These are phyloP conservation scores for Vigna trinervia DNA, from an alignment of 306 rosid genomes.

Conservation along the genomic window DNA sequence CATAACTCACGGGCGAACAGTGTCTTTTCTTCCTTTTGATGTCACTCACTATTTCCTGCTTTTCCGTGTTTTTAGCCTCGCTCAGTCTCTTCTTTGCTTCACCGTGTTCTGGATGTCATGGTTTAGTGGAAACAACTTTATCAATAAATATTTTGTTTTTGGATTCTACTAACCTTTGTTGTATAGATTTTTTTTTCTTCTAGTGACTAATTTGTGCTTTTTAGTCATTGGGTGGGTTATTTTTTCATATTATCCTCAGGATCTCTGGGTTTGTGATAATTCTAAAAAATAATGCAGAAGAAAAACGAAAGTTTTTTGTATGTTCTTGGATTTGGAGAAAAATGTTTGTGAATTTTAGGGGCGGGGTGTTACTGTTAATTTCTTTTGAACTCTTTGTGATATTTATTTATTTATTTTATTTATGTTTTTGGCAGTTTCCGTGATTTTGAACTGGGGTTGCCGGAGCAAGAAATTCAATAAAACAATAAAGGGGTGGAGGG, in stretches of 20 bases:
- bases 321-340: slow-evolving; percentile 12
- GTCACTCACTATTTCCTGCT: slow-evolving; percentile 49
- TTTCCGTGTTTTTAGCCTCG: slow-evolving; percentile 20
- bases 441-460: slow-evolving; percentile 44
- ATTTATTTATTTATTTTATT: not conserved
- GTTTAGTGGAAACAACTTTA: slow-evolving; percentile 16
- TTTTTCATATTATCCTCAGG: slow-evolving; percentile 39
- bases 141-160: slow-evolving; percentile 9
- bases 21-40: slow-evolving; percentile 43
- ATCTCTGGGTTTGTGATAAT: slow-evolving; percentile 41
- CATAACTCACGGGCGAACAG: slow-evolving; percentile 38
- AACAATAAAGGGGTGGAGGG: slow-evolving; percentile 35
- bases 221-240: slow-evolving; percentile 29
- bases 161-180: slow-evolving; percentile 29
- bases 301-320: slow-evolving; percentile 3
- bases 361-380: not conserved
- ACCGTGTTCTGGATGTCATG: slow-evolving; percentile 43
- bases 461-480: slow-evolving; percentile 33
- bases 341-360: not conserved
- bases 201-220: not conserved
- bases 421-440: slow-evolving; percentile 36
- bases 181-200: slow-evolving; percentile 1
- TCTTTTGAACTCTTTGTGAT: slow-evolving; percentile 22
- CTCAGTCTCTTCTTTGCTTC: not conserved
- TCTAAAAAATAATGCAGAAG: not conserved